Evolutionary conservation across 257 asterid species (phyloP).

Genomic region (Knoxia roxburghii): DNA sequence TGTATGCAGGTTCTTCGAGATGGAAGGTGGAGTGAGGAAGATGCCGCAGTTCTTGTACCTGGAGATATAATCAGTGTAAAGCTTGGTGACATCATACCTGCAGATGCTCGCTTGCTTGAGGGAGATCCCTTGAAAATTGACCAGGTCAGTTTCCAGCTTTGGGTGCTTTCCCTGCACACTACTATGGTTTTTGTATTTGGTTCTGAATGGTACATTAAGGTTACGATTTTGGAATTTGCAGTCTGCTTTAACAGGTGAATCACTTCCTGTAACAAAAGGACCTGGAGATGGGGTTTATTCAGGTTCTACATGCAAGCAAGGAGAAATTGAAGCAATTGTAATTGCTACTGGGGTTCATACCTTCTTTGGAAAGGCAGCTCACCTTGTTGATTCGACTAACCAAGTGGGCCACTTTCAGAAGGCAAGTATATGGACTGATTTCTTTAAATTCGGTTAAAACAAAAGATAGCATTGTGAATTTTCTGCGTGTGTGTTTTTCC

Average conservation of each 20-base stretch:
- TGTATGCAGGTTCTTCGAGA: slow-evolving; percentile 75
- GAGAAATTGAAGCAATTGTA: slow-evolving; percentile 86
- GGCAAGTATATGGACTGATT: slow-evolving; percentile 33
- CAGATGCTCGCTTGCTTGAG: slow-evolving; percentile 90
- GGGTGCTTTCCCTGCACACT: slow-evolving; percentile 6
- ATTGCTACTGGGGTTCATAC: slow-evolving; percentile 98
- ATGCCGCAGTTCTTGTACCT: slow-evolving; percentile 77
- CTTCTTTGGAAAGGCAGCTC: slow-evolving; percentile 96
- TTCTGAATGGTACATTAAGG: slow-evolving; percentile 10
- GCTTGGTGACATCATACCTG: slow-evolving; percentile 92
- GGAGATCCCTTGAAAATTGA: slow-evolving; percentile 96
- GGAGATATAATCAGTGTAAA: slow-evolving; percentile 85
- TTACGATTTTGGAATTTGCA: slow-evolving; percentile 29
- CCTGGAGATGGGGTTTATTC: slow-evolving; percentile 96
- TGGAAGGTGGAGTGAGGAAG: slow-evolving; percentile 93
- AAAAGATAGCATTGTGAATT: background rate
- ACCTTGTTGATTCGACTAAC: slow-evolving; percentile 87
- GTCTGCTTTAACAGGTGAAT: slow-evolving; percentile 98
- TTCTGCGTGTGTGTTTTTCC: background rate
- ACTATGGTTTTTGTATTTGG: background rate
- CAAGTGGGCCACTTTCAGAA: slow-evolving; percentile 98
- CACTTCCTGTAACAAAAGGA: slow-evolving; percentile 94
- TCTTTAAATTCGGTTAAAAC: background rate
- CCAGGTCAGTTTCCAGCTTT: slow-evolving; percentile 46
- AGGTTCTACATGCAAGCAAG: slow-evolving; percentile 98